These are phyloP conservation scores for Penicillium sp. DNA, from an alignment of 2,329 filamentous ascomycete species.

Conservation along the genomic window DNA sequence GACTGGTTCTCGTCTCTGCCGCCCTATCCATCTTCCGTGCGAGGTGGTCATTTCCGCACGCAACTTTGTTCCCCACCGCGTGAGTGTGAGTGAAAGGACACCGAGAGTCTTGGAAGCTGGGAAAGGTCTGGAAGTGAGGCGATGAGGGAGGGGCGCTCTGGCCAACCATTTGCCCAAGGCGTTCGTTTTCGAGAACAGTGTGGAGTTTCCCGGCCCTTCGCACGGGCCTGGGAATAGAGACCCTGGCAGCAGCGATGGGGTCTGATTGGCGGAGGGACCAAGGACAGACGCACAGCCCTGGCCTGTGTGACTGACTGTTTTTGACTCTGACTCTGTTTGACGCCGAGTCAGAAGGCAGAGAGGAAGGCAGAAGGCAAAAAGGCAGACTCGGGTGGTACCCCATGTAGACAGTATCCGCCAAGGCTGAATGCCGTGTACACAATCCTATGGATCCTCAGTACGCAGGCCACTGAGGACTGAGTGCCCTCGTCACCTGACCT, in stretches of 20 bases:
- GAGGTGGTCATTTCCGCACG: neutral
- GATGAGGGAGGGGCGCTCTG: constrained; percentile 20
- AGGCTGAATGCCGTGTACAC: neutral
- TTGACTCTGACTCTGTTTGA: neutral
- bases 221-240: constrained; percentile 15
- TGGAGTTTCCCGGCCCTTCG: constrained; percentile 19
- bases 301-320: constrained; percentile 9
- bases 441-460: neutral
- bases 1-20: neutral
- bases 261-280: constrained; percentile 5
- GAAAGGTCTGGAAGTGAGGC: constrained; percentile 30
- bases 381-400: too few species aligned
- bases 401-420: neutral
- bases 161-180: constrained; percentile 22
- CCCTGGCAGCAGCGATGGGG: constrained; percentile 10
- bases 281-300: constrained; percentile 3
- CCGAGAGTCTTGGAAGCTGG: neutral
- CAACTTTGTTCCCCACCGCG: constrained; percentile 16
- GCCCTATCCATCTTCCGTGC: neutral
- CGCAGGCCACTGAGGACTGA: constrained; percentile 16
- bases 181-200: constrained; percentile 29
- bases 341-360: neutral
- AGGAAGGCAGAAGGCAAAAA: neutral
- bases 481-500: too few species aligned
- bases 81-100: constrained; percentile 2